These are phyloP conservation scores for Lactarius hatsudake DNA, from an alignment of 768 basidiomycete genomes.

Conservation along the genomic window DNA sequence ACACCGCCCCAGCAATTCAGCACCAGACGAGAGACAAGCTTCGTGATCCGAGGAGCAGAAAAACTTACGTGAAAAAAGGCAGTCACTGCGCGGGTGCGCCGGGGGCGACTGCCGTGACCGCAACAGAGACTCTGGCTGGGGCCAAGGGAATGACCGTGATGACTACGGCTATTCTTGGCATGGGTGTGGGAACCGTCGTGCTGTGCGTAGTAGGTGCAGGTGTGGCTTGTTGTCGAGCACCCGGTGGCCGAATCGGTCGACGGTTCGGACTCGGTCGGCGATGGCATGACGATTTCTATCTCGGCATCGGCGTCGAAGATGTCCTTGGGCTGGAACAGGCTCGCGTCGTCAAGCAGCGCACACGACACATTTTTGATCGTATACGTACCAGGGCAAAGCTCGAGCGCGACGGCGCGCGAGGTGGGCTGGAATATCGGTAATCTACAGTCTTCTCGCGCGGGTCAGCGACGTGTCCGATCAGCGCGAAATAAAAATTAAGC, in stretches of 20 bases:
- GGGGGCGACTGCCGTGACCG: not conserved
- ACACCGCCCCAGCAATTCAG: not conserved
- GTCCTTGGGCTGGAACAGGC: slow-evolving; percentile 21
- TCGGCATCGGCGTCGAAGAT: slow-evolving; percentile 25
- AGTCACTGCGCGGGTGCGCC: slow-evolving; percentile 1
- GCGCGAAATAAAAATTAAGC: not conserved
- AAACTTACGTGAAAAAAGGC: slow-evolving; percentile 14
- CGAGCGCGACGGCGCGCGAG: slow-evolving; percentile 22
- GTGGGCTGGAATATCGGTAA: slow-evolving; percentile 20
- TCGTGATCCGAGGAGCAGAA: not conserved
- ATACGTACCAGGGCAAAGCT: slow-evolving; percentile 27
- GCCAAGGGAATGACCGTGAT: too few species aligned
- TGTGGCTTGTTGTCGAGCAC: not conserved
- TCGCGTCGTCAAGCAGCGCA: too few species aligned
- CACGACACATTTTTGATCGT: not conserved
- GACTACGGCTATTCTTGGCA: not conserved
- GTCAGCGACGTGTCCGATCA: not conserved
- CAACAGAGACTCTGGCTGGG: not conserved
- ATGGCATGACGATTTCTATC: slow-evolving; percentile 26
- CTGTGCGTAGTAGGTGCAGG: not conserved
- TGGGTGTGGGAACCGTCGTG: not conserved
- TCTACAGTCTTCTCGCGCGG: slow-evolving; percentile 26
- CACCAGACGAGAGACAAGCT: not conserved
- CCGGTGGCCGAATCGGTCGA: slow-evolving; percentile 4
- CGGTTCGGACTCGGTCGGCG: slow-evolving; percentile 12